These are phyloP conservation scores for Dittrichia graveolens DNA, from an alignment of 129 eudicot species.

Conservation along the genomic window DNA sequence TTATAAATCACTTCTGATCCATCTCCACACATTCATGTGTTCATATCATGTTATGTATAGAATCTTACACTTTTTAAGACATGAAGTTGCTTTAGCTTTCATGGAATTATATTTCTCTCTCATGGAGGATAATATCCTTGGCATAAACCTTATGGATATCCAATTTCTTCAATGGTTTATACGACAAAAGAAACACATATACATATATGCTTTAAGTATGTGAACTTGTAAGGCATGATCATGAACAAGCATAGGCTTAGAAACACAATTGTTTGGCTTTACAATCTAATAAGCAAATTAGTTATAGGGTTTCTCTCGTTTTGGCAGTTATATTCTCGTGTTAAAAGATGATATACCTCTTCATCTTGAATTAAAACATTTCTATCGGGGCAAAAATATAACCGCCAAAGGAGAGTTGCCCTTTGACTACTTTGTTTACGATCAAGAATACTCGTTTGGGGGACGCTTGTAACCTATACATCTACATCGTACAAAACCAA, in stretches of 20 bases:
- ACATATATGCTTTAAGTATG: conserved; percentile 27
- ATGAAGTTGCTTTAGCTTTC: conserved; percentile 35
- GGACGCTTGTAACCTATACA: conserved; percentile 3
- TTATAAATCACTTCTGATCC: conserved; percentile 8
- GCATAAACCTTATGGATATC: conserved; percentile 50
- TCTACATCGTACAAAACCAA: conserved; percentile 9
- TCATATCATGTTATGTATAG: conserved; percentile 33
- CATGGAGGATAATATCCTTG: conserved; percentile 39
- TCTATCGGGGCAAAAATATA: not conserved
- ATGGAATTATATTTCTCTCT: conserved; percentile 27
- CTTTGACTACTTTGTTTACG: conserved; percentile 49
- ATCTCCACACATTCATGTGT: conserved; percentile 31
- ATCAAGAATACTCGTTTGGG: not conserved
- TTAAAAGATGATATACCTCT: not conserved
- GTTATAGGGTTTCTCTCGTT: conserved; percentile 58
- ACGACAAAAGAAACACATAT: conserved; percentile 17
- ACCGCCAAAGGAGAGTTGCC: conserved; percentile 90
- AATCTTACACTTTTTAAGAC: conserved; percentile 28
- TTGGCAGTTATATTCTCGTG: conserved; percentile 45
- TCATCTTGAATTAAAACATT: conserved; percentile 18
- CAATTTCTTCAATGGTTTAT: conserved; percentile 46
- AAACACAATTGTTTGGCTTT: not conserved
- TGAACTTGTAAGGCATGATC: not conserved
- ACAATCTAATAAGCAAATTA: conserved; percentile 37
- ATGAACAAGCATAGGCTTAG: conserved; percentile 15